These are phyloP conservation scores for Lasiosphaeria hispida DNA, from an alignment of 495 filamentous ascomycete genomes.

Conservation along the genomic window DNA sequence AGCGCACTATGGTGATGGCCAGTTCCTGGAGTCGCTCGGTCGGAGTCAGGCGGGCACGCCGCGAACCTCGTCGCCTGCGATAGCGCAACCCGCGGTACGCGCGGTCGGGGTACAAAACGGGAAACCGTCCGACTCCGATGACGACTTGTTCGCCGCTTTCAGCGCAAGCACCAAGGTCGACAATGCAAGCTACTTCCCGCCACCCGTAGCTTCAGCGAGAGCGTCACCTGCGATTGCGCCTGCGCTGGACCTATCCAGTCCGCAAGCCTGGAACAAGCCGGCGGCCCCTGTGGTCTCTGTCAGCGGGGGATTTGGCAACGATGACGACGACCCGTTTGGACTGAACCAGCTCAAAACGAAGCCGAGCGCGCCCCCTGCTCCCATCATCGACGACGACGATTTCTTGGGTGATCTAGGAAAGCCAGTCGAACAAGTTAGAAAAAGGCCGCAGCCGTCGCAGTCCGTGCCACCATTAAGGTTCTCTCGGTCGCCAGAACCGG, in stretches of 20 bases:
- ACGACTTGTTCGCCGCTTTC: conserved; percentile 63
- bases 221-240: conserved; percentile 28
- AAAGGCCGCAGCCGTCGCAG: conserved; percentile 39
- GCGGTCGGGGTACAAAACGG: conserved; percentile 23
- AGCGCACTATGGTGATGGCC: conserved; percentile 66
- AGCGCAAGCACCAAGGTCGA: conserved; percentile 58
- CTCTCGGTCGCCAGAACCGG: conserved; percentile 38
- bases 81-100: conserved; percentile 20
- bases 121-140: conserved; percentile 43
- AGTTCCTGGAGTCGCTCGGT: conserved; percentile 71
- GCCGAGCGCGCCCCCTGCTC: conserved; percentile 30
- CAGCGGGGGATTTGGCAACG: conserved; percentile 29
- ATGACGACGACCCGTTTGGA: conserved; percentile 86
- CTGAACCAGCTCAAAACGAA: conserved; percentile 61
- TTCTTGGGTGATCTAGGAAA: conserved; percentile 83
- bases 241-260: conserved; percentile 34
- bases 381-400: conserved; percentile 72
- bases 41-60: conserved; percentile 31
- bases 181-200: conserved; percentile 58
- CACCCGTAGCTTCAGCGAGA: conserved; percentile 37
- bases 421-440: conserved; percentile 74
- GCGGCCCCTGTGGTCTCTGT: conserved; percentile 1
- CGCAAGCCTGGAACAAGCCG: conserved; percentile 38
- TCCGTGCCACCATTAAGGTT: conserved; percentile 14
- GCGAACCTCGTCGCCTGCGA: conserved; percentile 38